Conservation (phyloP, 1,139 yeast species). For the Casaregolazyma suthepensis region DNA sequence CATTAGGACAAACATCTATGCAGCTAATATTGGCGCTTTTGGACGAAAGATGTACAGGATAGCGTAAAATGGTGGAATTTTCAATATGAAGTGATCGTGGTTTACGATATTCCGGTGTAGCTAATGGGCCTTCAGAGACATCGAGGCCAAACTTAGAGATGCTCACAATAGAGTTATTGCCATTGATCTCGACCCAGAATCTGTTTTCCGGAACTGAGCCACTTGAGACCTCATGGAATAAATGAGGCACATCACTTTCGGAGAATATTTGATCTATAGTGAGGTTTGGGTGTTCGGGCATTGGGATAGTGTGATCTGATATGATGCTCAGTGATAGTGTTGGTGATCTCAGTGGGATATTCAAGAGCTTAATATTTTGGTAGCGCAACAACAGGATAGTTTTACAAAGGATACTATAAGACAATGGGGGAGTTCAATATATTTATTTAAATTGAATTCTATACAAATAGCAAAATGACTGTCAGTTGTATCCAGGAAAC, state of each 20-base stretch:
- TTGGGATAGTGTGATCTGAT: no score
- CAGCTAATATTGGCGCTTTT: constrained; percentile 22
- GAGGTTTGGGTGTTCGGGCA: neutral
- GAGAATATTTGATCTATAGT: neutral
- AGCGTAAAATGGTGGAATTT: neutral
- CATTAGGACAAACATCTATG: constrained; percentile 33
- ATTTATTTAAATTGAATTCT: no score
- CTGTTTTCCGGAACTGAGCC: neutral
- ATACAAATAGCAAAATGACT: no score
- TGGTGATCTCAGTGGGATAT: no score
- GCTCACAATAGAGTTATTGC: neutral
- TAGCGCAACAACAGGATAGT: no score
- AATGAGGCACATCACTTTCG: neutral
- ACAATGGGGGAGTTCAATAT: no score
- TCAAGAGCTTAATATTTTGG: no score
- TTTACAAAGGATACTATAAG: no score
- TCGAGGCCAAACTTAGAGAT: constrained; percentile 1
- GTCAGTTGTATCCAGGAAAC: no score
- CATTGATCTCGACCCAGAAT: constrained; percentile 6
- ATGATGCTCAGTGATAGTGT: no score
- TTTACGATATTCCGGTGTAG: neutral
- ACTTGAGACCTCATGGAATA: constrained; percentile 3
- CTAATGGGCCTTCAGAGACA: constrained; percentile 1
- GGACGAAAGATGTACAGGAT: neutral
- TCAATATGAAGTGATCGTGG: neutral